These are phyloP conservation scores for Verticillium isaacii DNA, from an alignment of 2,329 filamentous ascomycete genomes.

Conservation along the genomic window DNA sequence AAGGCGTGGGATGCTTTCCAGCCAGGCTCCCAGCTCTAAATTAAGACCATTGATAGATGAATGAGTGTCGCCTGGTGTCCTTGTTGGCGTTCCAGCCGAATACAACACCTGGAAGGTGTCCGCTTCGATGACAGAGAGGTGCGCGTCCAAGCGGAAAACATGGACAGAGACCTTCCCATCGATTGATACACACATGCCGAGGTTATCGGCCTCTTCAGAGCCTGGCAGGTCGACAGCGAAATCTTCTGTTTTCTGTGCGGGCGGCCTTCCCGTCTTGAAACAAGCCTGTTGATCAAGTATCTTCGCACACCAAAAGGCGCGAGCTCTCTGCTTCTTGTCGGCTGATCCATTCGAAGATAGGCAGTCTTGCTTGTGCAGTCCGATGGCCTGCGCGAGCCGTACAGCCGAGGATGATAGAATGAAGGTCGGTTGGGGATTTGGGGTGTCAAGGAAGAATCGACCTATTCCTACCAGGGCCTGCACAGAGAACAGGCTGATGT, in stretches of 20 bases:
- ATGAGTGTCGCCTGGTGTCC: not conserved
- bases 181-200: not conserved
- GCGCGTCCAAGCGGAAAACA: not conserved
- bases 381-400: not conserved
- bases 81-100: not conserved
- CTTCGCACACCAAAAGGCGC: not conserved
- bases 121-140: not conserved
- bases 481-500: not conserved
- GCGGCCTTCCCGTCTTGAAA: not conserved
- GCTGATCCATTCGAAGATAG: not conserved
- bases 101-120: not conserved
- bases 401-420: not conserved
- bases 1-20: not conserved
- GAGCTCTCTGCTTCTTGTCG: not conserved
- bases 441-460: not conserved
- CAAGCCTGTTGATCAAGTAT: not conserved
- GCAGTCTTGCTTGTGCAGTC: slow-evolving; percentile 2
- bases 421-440: slow-evolving; percentile 3
- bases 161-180: not conserved
- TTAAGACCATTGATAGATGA: not conserved
- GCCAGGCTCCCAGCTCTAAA: not conserved
- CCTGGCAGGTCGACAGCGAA: not conserved
- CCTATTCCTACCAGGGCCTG: not conserved
- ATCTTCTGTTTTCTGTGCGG: slow-evolving; percentile 1
- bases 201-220: not conserved